Base-by-base conservation (phyloP, 2,329 filamentous ascomycete species). In the Diaporthe ampelina region DNA sequence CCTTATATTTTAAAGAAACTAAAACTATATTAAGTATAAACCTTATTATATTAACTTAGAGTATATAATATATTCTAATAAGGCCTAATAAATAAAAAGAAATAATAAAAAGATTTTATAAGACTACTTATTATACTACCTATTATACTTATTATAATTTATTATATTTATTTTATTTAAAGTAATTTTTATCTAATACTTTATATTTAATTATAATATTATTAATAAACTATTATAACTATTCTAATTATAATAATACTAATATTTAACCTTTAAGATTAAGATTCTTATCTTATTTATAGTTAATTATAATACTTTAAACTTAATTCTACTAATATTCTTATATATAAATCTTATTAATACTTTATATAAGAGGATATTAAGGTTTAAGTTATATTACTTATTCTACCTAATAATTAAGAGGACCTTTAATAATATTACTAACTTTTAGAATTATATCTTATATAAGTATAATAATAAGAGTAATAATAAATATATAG, bases 271-370 rank as follows among this genome's bases (percentile, higher is more conserved):
- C 4, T 54, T 54, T 54, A 54, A 54, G 8, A 54, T 4, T 8
- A 26, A 54, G 17, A 26, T 7, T 11, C 5, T 7, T 26, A 54
- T 54, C 26, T 54, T 17, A 54, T 54, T 54, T 54, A 26, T 17
- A 6, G 5, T 7, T 54, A 54, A 54, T 26, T 26, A 54, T 26
- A 54, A n/a, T n/a, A n/a, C 11, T 4, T 4, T 26, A 54, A 54
- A 17, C n/a, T 3, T 11, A 26, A 26, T 0, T 24, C 2, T n/a
- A n/a, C n/a, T 13, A 3, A 0, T 2, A 6, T 26, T 26, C 5
- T 1, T 26, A 54, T 26, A 26, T 26, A 15, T 15, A 54, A 26
- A 54, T 11, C 24, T 3, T 17, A 26, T 4, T 54, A 54, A 3
- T 26, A 54, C 11, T 2, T 6, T 54, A 54, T 26, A 26, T 54